A percentile compares a stretch with the other conserved stretches of the same genome.
Evolutionary conservation across 2,329 filamentous ascomycete genomes (phyloP).

Genomic region (Alternaria alternata): DNA sequence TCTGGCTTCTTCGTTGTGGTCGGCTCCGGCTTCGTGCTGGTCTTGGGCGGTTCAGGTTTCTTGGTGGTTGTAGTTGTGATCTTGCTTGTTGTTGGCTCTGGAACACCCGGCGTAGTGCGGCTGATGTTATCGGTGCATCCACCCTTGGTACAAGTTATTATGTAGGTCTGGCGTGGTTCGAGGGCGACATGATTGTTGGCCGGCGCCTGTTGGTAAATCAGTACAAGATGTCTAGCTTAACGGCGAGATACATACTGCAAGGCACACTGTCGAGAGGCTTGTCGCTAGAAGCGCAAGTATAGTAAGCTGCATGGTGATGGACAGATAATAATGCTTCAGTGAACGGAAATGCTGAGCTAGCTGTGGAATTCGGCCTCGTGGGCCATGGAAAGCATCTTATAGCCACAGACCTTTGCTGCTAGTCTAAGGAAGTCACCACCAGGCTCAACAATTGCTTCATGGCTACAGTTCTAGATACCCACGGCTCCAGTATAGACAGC

Average conservation of each 20-base stretch:
- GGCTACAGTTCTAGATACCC: slow-evolving; percentile 2
- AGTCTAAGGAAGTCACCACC: not conserved
- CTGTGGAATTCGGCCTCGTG: not conserved
- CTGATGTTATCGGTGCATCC: slow-evolving; percentile 21
- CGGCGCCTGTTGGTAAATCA: slow-evolving; percentile 23
- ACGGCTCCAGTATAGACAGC: slow-evolving; percentile 11
- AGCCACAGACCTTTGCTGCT: not conserved
- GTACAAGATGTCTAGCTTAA: not conserved
- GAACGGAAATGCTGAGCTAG: not conserved
- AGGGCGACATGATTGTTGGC: slow-evolving; percentile 22
- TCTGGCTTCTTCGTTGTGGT: slow-evolving; percentile 17
- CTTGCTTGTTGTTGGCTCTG: slow-evolving; percentile 20
- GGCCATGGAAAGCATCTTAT: slow-evolving; percentile 15
- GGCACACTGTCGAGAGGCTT: slow-evolving; percentile 21
- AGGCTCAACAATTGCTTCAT: not conserved
- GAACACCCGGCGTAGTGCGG: slow-evolving; percentile 9
- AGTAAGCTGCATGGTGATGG: slow-evolving; percentile 29
- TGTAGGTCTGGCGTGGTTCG: slow-evolving; percentile 38
- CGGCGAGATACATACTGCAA: slow-evolving; percentile 27
- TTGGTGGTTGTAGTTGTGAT: slow-evolving; percentile 16
- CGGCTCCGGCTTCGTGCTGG: not conserved
- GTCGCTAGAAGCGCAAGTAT: slow-evolving; percentile 22
- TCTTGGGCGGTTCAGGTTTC: slow-evolving; percentile 15
- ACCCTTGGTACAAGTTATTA: slow-evolving; percentile 37
- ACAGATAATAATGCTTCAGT: not conserved